These are phyloP conservation scores for Canna indica DNA, from an alignment of 176 grass and related monocot species.

Conservation along the genomic window DNA sequence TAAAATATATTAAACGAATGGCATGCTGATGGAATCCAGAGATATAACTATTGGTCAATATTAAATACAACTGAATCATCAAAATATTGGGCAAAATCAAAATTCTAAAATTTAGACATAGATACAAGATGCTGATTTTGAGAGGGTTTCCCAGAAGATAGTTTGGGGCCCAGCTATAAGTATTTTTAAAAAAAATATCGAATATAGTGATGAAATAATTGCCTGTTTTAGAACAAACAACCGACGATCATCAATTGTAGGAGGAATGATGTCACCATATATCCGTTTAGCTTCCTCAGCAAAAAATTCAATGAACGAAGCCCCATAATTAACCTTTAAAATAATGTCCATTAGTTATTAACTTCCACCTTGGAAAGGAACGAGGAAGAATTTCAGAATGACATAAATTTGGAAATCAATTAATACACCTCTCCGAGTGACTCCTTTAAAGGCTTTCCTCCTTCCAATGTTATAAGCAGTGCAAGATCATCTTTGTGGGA, in stretches of 20 bases:
- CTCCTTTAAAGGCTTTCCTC: constrained; percentile 92
- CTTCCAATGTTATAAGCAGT: constrained; percentile 85
- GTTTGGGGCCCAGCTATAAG: neutral
- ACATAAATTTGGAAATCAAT: constrained; percentile 17
- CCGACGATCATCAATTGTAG: constrained; percentile 62
- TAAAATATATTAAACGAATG: too few species aligned
- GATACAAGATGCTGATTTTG: neutral
- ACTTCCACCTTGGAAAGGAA: neutral
- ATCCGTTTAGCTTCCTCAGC: constrained; percentile 90
- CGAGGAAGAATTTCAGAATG: constrained; percentile 1
- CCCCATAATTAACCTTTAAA: constrained; percentile 80
- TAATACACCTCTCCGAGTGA: constrained; percentile 76
- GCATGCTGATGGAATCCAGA: neutral
- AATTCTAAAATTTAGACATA: neutral
- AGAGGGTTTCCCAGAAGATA: neutral
- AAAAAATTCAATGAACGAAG: constrained; percentile 90
- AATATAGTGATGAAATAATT: constrained; percentile 16
- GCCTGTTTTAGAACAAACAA: constrained; percentile 88
- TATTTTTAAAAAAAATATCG: constrained; percentile 3
- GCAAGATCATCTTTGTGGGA: constrained; percentile 93
- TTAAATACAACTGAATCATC: neutral
- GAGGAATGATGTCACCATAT: constrained; percentile 89
- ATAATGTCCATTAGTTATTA: neutral
- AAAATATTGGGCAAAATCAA: neutral
- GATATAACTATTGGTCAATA: neutral